Evolutionary conservation across 805 yeast genomes (phyloP), one percentile per base, ranked within the genome.

Genomic region (Candida saitoana): DNA sequence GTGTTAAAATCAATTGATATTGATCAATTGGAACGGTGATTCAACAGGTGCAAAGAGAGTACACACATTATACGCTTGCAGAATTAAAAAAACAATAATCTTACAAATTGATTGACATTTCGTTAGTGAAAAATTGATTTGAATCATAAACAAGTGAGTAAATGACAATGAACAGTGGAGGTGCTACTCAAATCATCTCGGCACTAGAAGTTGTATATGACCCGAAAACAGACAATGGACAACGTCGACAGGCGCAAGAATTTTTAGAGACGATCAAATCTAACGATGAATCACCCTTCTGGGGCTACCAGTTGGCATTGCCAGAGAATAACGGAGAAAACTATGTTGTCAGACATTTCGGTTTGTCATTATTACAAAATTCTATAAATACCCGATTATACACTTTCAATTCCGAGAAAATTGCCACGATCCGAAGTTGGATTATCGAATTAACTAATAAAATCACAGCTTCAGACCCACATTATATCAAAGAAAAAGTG

Each of bases 251-350:
- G 43, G 83, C 84, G 5, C 84, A 79, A 52, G 56, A 49, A 1
- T 87, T 87, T 50, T 69, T 93, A 24, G 96, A 89, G 51, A 69
- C 79, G 8, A 77, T 91, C 18, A 90, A 87, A 56, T 65, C 71
- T 34, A 81, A 84, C 47, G 85, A 82, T 7, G 95, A 90, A 57
- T 82, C 95, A 16, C 97, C 99, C 0, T 78, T 69, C 47, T 88
- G 96, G 90, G 97, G 97, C 2, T 91, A 83, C 62, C 88, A 85
- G 59, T 73, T 93, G 44, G 88, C 96, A 1, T 57, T 78, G 18
- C 78, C 78, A 1, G 77, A 80, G 59, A 68, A 77, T 65, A 68
- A 80, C 50, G 64, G 63, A 35, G 69, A 76, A 34, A 77, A 83
- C 56, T 77, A 72, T 49, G 80, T 87, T 19, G 89, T 90, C 18